phyloP scores from a whole-genome alignment of 1,284 basidiomycete species.

The Ustilago shanxiensis region DNA sequence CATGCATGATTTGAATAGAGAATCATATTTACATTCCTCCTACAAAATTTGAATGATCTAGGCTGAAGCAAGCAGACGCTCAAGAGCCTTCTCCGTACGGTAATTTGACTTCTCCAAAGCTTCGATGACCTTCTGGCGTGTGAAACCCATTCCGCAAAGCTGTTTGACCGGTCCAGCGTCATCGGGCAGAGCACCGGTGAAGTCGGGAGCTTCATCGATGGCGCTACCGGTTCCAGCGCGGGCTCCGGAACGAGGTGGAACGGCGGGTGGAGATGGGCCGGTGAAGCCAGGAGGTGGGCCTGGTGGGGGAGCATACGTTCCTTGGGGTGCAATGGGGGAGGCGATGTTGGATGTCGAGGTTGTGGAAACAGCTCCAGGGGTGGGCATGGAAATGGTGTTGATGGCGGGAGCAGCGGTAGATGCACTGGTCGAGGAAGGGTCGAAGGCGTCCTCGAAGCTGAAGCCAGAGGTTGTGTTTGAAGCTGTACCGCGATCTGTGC shows the following conservation, averaged over 20 bases:
- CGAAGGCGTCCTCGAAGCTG: conserved; percentile 65
- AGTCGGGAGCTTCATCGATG: conserved; percentile 25
- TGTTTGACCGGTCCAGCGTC: conserved; percentile 66
- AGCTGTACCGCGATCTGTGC: conserved; percentile 24
- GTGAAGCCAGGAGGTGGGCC: conserved; percentile 48
- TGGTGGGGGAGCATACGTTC: conserved; percentile 49
- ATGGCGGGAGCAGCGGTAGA: conserved; percentile 17
- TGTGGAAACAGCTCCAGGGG: conserved; percentile 14
- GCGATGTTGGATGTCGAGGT: conserved; percentile 6
- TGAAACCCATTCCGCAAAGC: conserved; percentile 68
- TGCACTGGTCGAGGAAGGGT: conserved; percentile 19
- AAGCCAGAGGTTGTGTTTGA: conserved; percentile 53
- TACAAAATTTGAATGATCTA: neutral
- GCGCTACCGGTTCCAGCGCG: conserved; percentile 8
- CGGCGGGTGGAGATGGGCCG: conserved; percentile 14
- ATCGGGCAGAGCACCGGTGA: conserved; percentile 60
- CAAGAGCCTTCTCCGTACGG: conserved; percentile 66
- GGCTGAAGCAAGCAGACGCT: conserved; percentile 54
- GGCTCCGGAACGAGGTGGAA: conserved; percentile 24
- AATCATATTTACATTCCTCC: conserved; percentile 9
- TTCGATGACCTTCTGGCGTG: conserved; percentile 60
- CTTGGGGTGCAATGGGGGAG: conserved; percentile 23
- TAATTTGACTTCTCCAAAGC: conserved; percentile 68
- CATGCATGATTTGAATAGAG: neutral
- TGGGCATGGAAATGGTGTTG: neutral